Evolutionary conservation across 495 filamentous ascomycete genomes (phyloP), one percentile per base, ranked within the genome.

Genomic region (Bacidia rubella): DNA sequence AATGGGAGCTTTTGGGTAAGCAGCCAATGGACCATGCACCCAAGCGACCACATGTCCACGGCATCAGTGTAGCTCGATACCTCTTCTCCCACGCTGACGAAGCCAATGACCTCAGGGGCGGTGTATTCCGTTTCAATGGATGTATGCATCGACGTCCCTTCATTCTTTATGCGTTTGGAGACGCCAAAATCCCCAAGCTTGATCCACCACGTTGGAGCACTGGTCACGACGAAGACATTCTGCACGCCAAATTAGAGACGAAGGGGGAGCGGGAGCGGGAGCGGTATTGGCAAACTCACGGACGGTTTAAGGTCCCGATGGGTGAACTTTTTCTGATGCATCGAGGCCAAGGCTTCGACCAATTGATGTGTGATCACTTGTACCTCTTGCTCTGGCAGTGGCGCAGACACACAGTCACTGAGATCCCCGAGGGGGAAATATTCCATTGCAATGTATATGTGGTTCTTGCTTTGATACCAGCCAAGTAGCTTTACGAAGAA

Each of bases 131-230:
- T 71, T 3, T 65, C 65, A 15, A 63, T 60, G 15, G 58, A 54
- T 0, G 66, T 71, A 17, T 53, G 51, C 2, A 62, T 47, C 1
- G 40, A 55, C 1, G 52, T 64, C 7, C 42, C 26, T 4, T 26
- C 46, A 20, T 50, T 44, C 23, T 21, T 9, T 1, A 63, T 49
- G 2, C 65, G 62, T 54, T 72, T 74, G 42, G 57, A 65, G 43
- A 77, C 68, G 0, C 74, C 74, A 49, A 77, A 76, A 58, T 76
- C 73, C 5, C 70, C 69, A 39, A 76, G 72, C 56, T 77, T 76
- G 5, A 76, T 69, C 57, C 66, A 67, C 59, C 63, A 62, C 22
- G 43, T 15, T 9, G 65, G 65, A 10, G 54, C 49, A 12, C 32
- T 52, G 0, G 54, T 50, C 10, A 63, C 51, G 1, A 68, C 63